Evolutionary conservation across 1,139 yeast genomes (phyloP).

Genomic region (Pichia sp.): DNA sequence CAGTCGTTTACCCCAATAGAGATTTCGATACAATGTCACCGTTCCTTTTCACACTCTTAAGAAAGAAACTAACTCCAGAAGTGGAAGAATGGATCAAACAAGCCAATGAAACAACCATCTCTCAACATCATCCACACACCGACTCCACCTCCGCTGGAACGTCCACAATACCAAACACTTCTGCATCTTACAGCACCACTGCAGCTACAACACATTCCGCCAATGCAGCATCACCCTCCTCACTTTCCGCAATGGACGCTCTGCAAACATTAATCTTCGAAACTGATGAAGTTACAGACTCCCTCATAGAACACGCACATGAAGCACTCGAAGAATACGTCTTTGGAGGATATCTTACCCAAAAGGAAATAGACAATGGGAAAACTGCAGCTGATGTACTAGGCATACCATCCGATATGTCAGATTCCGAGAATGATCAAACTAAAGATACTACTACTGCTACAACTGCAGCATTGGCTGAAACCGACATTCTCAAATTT

Average conservation of each 20-base stretch:
- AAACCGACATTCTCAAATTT: slow-evolving; percentile 29
- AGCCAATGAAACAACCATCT: slow-evolving; percentile 30
- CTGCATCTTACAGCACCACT: slow-evolving; percentile 4
- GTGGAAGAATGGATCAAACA: slow-evolving; percentile 78
- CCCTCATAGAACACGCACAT: slow-evolving; percentile 53
- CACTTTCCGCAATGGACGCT: neutral
- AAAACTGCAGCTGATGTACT: slow-evolving; percentile 18
- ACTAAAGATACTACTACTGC: neutral
- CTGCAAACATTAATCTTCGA: slow-evolving; percentile 22
- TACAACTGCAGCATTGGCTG: slow-evolving; percentile 6
- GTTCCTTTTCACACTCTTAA: slow-evolving; percentile 67
- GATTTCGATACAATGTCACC: slow-evolving; percentile 79
- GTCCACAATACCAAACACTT: no score
- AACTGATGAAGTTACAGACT: slow-evolving; percentile 51
- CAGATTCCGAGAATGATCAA: neutral
- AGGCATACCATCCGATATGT: slow-evolving; percentile 1
- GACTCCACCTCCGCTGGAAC: slow-evolving; percentile 26
- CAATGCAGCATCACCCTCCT: neutral
- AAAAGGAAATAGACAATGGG: slow-evolving; percentile 44
- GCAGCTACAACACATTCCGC: slow-evolving; percentile 7
- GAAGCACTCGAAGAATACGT: slow-evolving; percentile 49
- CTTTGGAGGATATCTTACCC: slow-evolving; percentile 55
- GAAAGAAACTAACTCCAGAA: slow-evolving; percentile 86
- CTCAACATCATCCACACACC: neutral
- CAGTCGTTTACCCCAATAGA: slow-evolving; percentile 79